A percentile compares a stretch with the other conserved stretches of the same genome.
These are phyloP conservation scores for Elaeagnus macrophylla DNA, from an alignment of 306 rosid genomes.

Conservation along the genomic window DNA sequence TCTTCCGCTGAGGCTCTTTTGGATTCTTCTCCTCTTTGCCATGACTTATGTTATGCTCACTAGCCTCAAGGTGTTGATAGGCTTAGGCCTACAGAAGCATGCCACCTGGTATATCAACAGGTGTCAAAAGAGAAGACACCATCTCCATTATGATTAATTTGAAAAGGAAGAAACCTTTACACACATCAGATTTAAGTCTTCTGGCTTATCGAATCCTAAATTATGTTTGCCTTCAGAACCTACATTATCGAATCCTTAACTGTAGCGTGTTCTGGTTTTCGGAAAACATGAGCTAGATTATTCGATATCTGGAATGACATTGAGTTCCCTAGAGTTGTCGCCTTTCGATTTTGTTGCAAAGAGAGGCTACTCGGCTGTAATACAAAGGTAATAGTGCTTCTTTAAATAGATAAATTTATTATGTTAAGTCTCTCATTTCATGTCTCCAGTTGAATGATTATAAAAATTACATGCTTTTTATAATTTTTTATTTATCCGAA, in stretches of 20 bases:
- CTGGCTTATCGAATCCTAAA: conserved; percentile 7
- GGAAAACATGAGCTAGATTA: not conserved
- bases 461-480: not conserved
- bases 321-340: conserved; percentile 21
- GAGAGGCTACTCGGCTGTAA: conserved; percentile 19
- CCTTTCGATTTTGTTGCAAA: conserved; percentile 46
- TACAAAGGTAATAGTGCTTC: not conserved
- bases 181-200: conserved; percentile 14
- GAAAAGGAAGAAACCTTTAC: conserved; percentile 7
- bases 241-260: not conserved
- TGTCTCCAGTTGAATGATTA: not conserved
- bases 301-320: conserved; percentile 12
- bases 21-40: conserved; percentile 43
- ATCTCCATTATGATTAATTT: conserved; percentile 64
- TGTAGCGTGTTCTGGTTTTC: no score
- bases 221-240: conserved; percentile 3
- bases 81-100: conserved; percentile 64
- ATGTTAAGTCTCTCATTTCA: not conserved
- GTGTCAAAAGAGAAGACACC: conserved; percentile 69
- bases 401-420: not conserved
- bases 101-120: conserved; percentile 83
- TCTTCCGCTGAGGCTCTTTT: conserved; percentile 67
- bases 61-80: conserved; percentile 83
- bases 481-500: no score
- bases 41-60: conserved; percentile 80